phyloP scores from a whole-genome alignment of 1,284 basidiomycete species.

The Serendipita sp. region DNA sequence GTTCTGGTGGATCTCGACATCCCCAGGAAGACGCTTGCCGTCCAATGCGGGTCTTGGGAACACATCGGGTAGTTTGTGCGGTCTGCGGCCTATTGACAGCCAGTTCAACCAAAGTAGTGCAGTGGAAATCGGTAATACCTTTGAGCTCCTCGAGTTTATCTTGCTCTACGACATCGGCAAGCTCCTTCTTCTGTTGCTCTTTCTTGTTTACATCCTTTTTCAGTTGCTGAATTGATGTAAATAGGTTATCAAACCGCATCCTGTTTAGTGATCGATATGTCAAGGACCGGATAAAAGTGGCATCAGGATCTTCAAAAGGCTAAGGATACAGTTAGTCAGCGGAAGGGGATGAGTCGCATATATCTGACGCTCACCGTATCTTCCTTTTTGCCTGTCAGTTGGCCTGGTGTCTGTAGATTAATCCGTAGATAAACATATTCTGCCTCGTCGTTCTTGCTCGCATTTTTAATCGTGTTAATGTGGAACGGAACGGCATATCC shows the following conservation, averaged over 20 bases:
- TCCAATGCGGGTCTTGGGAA: slow-evolving; percentile 89
- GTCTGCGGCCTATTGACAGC: slow-evolving; percentile 37
- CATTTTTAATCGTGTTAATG: slow-evolving; percentile 97
- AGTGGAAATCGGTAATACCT: slow-evolving; percentile 25
- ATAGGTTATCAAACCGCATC: slow-evolving; percentile 78
- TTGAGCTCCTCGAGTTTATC: slow-evolving; percentile 79
- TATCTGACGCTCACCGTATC: slow-evolving; percentile 56
- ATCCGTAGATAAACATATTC: slow-evolving; percentile 91
- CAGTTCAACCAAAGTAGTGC: slow-evolving; percentile 14
- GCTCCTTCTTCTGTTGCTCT: slow-evolving; percentile 94
- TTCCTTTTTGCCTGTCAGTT: slow-evolving; percentile 96
- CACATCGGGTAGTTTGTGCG: slow-evolving; percentile 76
- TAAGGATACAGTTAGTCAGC: slow-evolving; percentile 18
- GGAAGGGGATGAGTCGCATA: background rate
- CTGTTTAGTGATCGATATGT: slow-evolving; percentile 87
- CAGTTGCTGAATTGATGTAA: slow-evolving; percentile 85
- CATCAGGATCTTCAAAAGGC: slow-evolving; percentile 96
- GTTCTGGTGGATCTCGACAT: slow-evolving; percentile 96
- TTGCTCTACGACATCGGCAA: slow-evolving; percentile 96
- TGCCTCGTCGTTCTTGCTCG: slow-evolving; percentile 93
- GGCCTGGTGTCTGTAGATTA: slow-evolving; percentile 97
- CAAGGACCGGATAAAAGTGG: slow-evolving; percentile 91
- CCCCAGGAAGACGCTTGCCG: slow-evolving; percentile 84
- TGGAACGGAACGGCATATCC: slow-evolving; percentile 97
- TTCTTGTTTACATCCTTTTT: slow-evolving; percentile 96